Evolutionary conservation across 2,329 filamentous ascomycete species (phyloP), one percentile per base, ranked within the genome.

Genomic region (Penicillium thymicola): DNA sequence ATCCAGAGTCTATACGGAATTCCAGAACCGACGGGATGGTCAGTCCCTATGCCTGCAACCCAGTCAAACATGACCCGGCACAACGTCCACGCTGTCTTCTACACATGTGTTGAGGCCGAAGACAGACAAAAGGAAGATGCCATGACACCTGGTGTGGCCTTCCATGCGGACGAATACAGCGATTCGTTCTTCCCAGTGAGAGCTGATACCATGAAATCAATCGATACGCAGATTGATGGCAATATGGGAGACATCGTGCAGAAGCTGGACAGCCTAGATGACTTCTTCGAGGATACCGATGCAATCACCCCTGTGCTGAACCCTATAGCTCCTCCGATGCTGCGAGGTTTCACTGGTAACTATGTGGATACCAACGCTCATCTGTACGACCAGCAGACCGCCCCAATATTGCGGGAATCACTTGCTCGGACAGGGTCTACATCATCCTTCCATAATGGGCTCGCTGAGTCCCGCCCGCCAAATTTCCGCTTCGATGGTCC

Each of bases 1-100:
- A 96, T 91, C 0, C 89, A 96, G 71, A 97, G 92, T 68, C 77
- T 99, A 34, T 99, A 97, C 71, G 95, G 95, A 28, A 97, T 99
- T 57, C 94, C 94, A 0, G 93, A 97, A 70, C 88, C 92, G 23
- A 94, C 90, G 16, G 94, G 94, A 2, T 99, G 94, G 94, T 94
- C 94, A 0, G 91, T 99, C 43, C 93, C 94, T 0, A 85, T 95
- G 71, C 94, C 94, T 16, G 93, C 93, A 0, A 88, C 89, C 54
- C 93, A 96, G 76, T 94, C 92, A 0, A 87, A 89, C 52, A 85
- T 87, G 34, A 97, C 94, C 4, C 84, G 94, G 55, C 85, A 88
- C 56, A 99, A 99, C 66, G 94, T 99, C 2, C 93, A 97, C 71
- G 91, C 92, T 0, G 92, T 94, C 0, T 97, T 97, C 74, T 96